A percentile compares a stretch with the other conserved stretches of the same genome.
These are phyloP conservation scores for Sporisorium sorghi DNA, from an alignment of 1,284 basidiomycete genomes.

Conservation along the genomic window DNA sequence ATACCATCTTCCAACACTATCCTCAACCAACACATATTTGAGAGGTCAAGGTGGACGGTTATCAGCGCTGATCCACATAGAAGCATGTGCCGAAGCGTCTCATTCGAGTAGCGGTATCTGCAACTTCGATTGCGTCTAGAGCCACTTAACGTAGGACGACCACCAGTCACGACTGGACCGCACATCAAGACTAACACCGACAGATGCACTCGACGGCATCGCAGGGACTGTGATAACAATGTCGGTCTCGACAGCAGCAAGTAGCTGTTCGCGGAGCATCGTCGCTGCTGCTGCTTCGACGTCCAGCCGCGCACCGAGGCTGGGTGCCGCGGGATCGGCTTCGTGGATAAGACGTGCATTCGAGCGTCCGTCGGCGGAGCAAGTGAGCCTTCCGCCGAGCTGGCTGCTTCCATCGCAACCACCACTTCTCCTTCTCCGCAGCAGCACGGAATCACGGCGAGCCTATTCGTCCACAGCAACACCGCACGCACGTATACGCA, in stretches of 20 bases:
- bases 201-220: too few species aligned
- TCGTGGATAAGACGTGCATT: neutral
- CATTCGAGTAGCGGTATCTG: neutral
- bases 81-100: neutral
- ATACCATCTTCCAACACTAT: too few species aligned
- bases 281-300: neutral
- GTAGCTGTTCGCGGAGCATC: neutral
- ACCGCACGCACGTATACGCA: neutral
- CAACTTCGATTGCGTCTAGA: too few species aligned
- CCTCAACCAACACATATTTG: too few species aligned
- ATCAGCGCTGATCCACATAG: too few species aligned
- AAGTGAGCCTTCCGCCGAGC: slow-evolving; percentile 1
- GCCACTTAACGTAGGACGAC: too few species aligned
- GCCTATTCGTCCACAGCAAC: neutral
- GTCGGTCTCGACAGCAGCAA: neutral
- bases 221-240: neutral
- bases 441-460: neutral
- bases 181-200: neutral
- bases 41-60: too few species aligned
- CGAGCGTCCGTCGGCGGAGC: neutral
- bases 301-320: neutral
- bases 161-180: too few species aligned
- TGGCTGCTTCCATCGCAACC: slow-evolving; percentile 14
- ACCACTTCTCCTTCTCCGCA: neutral
- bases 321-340: neutral